Evolutionary conservation across 495 filamentous ascomycete genomes (phyloP), one percentile per base, ranked within the genome.

Genomic region (Terfezia boudieri): DNA sequence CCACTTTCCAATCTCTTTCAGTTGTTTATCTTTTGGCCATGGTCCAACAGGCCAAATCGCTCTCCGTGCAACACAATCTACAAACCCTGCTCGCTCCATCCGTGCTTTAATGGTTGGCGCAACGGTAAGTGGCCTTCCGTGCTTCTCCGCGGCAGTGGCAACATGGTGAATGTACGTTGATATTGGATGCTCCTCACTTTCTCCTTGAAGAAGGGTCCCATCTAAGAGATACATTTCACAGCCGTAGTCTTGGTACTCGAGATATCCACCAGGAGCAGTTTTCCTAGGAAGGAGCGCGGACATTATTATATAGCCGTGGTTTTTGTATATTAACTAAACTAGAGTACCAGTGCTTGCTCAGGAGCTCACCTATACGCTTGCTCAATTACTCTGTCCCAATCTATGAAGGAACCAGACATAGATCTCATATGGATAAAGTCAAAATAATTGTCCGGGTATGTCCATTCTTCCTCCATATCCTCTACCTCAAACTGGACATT

Each of bases 401-500:
- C 67, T 53, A 73, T 71, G 55, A 84, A 74, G 36, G 71, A 70
- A 68, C 73, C 73, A 41, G 72, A 71, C 4, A 73, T 72, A 53
- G 73, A 71, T 20, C 77, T 67, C 43, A 66, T 68, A 61, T 81
- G 77, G 56, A 82, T 72, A 54, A 76, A 79, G 62, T 82, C 78
- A 54, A 79, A 82, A 50, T 73, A 60, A 51, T 75, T 72, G 20
- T 64, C 64, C 1, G 72, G 68, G 52, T 71, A 73, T 20, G 74
- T 67, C 78, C 78, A 82, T 9, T 70, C 66, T 16, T 63, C 69
- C 68, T 81, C 77, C 46, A 76, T 68, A 61, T 82, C 78, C 56
- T 82, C 78, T 8, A 81, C 71, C 68, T 77, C 73, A 56, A 82
- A 82, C 41, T 69, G 68, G 26, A 74, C 71, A 59, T 80, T 81